Evolutionary conservation across 148 eudicot species (phyloP).

Genomic region (Persicaria maculosa): DNA sequence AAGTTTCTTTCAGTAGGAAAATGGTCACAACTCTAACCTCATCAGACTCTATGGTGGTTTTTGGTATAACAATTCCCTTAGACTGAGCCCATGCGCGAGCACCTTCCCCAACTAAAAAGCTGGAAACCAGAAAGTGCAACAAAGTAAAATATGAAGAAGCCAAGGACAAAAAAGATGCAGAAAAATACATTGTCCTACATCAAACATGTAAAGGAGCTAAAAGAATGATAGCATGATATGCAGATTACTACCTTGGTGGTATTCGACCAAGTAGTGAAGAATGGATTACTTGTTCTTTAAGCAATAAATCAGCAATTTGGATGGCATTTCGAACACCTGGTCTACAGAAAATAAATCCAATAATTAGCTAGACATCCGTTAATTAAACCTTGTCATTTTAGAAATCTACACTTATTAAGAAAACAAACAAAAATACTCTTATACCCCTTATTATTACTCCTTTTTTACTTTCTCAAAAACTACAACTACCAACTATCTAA

Average conservation of each 20-base stretch:
- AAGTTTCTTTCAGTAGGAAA: not conserved
- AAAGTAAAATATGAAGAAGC: not conserved
- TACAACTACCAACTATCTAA: too few species aligned
- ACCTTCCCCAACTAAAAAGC: conserved; percentile 93
- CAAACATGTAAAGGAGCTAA: not conserved
- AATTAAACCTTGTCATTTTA: too few species aligned
- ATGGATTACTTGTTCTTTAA: conserved; percentile 68
- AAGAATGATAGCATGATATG: not conserved
- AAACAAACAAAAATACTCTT: too few species aligned
- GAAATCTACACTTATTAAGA: too few species aligned
- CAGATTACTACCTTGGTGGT: conserved; percentile 71
- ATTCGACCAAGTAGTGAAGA: conserved; percentile 74
- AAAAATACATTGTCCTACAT: not conserved
- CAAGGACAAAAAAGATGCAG: not conserved
- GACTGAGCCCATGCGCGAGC: conserved; percentile 74
- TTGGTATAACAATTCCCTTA: conserved; percentile 47
- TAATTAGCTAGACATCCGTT: conserved; percentile 23
- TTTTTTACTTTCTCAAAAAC: too few species aligned
- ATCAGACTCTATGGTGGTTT: conserved; percentile 41
- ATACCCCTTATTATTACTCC: too few species aligned
- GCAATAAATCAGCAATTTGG: conserved; percentile 63
- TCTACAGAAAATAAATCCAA: conserved; percentile 26
- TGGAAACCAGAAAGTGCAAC: conserved; percentile 17
- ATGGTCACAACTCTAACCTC: conserved; percentile 35
- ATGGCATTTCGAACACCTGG: conserved; percentile 84